phyloP scores from a whole-genome alignment of 2,329 filamentous ascomycete species.

The Dothideomycetidae sp. region DNA sequence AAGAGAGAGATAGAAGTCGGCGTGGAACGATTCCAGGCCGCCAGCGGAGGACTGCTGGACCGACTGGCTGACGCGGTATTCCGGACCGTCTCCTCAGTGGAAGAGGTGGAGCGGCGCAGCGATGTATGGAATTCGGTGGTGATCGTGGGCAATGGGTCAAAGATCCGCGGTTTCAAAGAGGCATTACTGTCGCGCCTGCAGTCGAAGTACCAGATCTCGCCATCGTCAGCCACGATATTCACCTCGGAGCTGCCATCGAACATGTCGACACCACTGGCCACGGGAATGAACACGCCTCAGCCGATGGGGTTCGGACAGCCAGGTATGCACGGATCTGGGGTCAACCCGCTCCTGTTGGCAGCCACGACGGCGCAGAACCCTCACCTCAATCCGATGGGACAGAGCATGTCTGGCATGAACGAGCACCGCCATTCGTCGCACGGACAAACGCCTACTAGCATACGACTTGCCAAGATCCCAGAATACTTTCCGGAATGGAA shows the following conservation, averaged over 20 bases:
- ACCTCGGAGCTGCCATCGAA: conserved; percentile 92
- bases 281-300: conserved; percentile 81
- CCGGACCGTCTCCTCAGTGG: conserved; percentile 65
- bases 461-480: conserved; percentile 63
- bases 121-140: conserved; percentile 85
- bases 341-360: conserved; percentile 83
- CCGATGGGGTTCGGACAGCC: conserved; percentile 26
- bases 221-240: conserved; percentile 88
- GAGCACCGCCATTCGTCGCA: conserved; percentile 47
- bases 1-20: conserved; percentile 60
- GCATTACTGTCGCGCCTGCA: conserved; percentile 68
- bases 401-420: conserved; percentile 17
- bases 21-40: conserved; percentile 53
- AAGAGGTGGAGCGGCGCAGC: conserved; percentile 70
- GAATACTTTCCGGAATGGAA: conserved; percentile 88
- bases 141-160: conserved; percentile 77
- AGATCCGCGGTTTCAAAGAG: conserved; percentile 65
- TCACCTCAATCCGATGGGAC: conserved; percentile 29
- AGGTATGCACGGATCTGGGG: conserved; percentile 34
- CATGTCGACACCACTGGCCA: conserved; percentile 78
- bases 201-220: conserved; percentile 77
- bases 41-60: conserved; percentile 59
- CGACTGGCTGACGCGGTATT: conserved; percentile 74
- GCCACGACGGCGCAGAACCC: conserved; percentile 61
- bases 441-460: conserved; percentile 66